Base-by-base conservation (phyloP, 164 flowering plant genomes). In the Sextonia rubra region DNA sequence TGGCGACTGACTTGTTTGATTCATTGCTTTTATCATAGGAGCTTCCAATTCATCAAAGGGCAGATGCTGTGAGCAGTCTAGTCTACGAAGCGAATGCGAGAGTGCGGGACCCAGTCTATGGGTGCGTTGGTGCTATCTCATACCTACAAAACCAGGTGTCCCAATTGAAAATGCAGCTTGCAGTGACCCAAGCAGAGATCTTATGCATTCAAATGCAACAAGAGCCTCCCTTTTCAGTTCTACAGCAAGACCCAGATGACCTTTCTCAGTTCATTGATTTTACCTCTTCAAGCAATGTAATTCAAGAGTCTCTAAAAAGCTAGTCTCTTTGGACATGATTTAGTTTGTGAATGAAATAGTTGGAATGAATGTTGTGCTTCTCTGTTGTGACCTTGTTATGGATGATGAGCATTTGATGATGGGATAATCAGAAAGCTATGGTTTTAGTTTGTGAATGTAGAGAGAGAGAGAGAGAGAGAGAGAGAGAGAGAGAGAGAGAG, bases 61-160 rank as follows among this genome's bases (percentile, higher is more conserved):
- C 81, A 0, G 91, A 89, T 62, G 91, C 91, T 1, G 93, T 86
- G 77, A 86, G 85, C 83, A 89, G 93, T 66, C 73, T 89, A 47
- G 91, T 86, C 0, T 89, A 81, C n/a, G 93, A 89, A 72, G 93
- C 91, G 3, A 89, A 79, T n/a, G 93, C 88, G 1, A 75, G 91
- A 66, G 76, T 86, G 69, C 70, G 90, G 72, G 93, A 89, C 78
- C 93, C 93, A 0, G 91, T 89, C 44, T 89, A 89, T 18, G 95
- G 95, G 1, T 90, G 93, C 26, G 89, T 87, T 0, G 95, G 95
- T 12, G 95, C 95, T 12, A 89, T 90, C n/a, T 90, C 95, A 0
- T 85, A 79, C 76, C 78, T 90, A 23, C 93, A 90, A 72, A 84
- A 82, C 79, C 91, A 90, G 77, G 91, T 90, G 0, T 84, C 90